Evolutionary conservation across 2,329 filamentous ascomycete species (phyloP).

Genomic region (Didymella exigua): DNA sequence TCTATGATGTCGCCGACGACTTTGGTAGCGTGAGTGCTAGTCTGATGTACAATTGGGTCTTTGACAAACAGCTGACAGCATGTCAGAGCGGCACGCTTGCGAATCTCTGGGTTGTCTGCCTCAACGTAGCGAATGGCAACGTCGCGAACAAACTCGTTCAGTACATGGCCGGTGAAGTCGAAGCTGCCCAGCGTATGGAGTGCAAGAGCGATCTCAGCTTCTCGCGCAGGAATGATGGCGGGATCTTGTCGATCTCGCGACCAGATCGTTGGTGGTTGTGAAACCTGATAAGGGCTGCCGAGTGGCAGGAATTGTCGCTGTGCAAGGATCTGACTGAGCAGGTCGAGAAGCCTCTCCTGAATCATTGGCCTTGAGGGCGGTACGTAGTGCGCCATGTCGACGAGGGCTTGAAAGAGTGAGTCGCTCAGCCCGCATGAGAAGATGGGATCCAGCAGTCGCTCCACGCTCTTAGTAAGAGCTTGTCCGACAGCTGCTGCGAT

Average conservation of each 20-base stretch:
- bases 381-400: constrained; percentile 99
- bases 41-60: constrained; percentile 97
- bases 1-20: constrained; percentile 98
- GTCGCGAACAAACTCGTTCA: constrained; percentile 98
- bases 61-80: constrained; percentile 97
- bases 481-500: constrained; percentile 94
- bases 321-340: constrained; percentile 91
- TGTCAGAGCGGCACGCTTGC: constrained; percentile 91
- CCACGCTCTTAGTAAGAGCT: constrained; percentile 97
- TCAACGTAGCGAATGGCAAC: constrained; percentile 98
- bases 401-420: constrained; percentile 90
- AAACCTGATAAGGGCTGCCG: constrained; percentile 86
- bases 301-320: constrained; percentile 90
- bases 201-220: constrained; percentile 88
- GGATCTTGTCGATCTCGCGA: constrained; percentile 86
- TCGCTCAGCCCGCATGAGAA: constrained; percentile 95
- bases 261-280: constrained; percentile 79
- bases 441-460: constrained; percentile 90
- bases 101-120: constrained; percentile 89
- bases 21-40: constrained; percentile 93
- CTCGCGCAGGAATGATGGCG: constrained; percentile 76
- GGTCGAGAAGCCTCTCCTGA: constrained; percentile 90
- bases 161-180: constrained; percentile 83
- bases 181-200: constrained; percentile 97
- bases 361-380: constrained; percentile 91